These are phyloP conservation scores for Sporothrix protearum DNA, from an alignment of 2,329 filamentous ascomycete genomes.

Conservation along the genomic window DNA sequence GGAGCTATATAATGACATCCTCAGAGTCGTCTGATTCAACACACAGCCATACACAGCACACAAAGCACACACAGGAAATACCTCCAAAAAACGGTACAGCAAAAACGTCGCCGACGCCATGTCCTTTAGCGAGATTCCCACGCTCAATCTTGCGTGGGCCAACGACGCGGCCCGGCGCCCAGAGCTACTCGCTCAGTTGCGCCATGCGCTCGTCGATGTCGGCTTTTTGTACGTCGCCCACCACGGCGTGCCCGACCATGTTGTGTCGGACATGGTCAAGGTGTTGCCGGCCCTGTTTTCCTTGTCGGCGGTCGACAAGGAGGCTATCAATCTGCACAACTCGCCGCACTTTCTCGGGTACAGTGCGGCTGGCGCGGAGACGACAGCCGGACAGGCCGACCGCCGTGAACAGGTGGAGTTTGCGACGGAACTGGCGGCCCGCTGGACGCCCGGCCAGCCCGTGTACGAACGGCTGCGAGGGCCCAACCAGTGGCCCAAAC, in stretches of 20 bases:
- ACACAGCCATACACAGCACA: too few relatives aligned
- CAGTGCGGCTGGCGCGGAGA: slow-evolving; percentile 53
- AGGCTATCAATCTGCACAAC: slow-evolving; percentile 44
- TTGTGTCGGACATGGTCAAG: slow-evolving; percentile 39
- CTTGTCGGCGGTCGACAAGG: slow-evolving; percentile 40
- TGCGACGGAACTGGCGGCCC: slow-evolving; percentile 50
- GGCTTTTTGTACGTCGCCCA: slow-evolving; percentile 54
- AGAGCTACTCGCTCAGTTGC: slow-evolving; percentile 42
- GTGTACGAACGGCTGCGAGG: slow-evolving; percentile 45
- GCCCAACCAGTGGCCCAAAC: slow-evolving; percentile 36
- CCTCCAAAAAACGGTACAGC: background rate
- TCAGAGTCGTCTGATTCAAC: background rate
- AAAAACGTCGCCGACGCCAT: background rate
- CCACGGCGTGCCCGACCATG: slow-evolving; percentile 42
- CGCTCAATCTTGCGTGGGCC: slow-evolving; percentile 47
- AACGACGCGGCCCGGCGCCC: slow-evolving; percentile 36
- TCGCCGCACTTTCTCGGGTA: slow-evolving; percentile 62
- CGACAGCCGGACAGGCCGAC: slow-evolving; percentile 51
- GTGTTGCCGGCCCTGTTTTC: slow-evolving; percentile 45
- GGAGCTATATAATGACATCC: background rate
- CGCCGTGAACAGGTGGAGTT: slow-evolving; percentile 58
- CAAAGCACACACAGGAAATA: too few relatives aligned
- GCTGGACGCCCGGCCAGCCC: slow-evolving; percentile 34
- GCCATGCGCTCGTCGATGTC: slow-evolving; percentile 46
- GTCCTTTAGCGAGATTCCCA: slow-evolving; percentile 43